These are phyloP conservation scores for Colletotrichum lini DNA, from an alignment of 2,329 filamentous ascomycete genomes.

Conservation along the genomic window DNA sequence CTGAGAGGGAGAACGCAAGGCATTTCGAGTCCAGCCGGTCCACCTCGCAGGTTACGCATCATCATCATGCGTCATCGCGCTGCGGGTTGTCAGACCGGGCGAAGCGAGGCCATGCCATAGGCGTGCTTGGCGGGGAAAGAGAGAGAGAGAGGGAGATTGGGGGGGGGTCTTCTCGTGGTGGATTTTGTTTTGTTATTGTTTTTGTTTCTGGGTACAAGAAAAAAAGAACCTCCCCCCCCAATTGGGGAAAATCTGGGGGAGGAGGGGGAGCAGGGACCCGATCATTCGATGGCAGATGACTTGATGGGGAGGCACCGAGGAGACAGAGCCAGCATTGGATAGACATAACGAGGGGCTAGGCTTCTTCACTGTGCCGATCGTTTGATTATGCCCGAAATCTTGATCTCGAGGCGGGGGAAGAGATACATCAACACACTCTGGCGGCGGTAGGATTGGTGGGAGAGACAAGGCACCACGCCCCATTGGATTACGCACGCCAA, in stretches of 20 bases:
- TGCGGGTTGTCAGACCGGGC: conserved; percentile 37
- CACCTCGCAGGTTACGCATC: conserved; percentile 9
- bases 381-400: not conserved
- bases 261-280: too few species aligned
- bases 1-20: not conserved
- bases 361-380: conserved; percentile 6
- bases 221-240: too few species aligned
- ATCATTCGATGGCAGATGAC: too few species aligned
- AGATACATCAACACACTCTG: not conserved
- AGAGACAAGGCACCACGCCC: not conserved
- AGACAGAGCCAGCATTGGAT: too few species aligned
- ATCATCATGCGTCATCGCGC: conserved; percentile 35
- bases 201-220: not conserved
- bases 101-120: conserved; percentile 30
- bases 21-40: not conserved
- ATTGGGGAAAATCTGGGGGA: not conserved
- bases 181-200: not conserved
- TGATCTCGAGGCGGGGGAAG: not conserved
- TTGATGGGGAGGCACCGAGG: not conserved
- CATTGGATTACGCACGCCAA: not conserved
- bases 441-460: not conserved
- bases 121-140: conserved; percentile 25
- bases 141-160: too few species aligned
- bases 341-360: not conserved
- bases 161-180: too few species aligned